A percentile compares a stretch with the other conserved stretches of the same genome.
Evolutionary conservation across 768 basidiomycete species (phyloP).

Genomic region (Agrocybe pediades): DNA sequence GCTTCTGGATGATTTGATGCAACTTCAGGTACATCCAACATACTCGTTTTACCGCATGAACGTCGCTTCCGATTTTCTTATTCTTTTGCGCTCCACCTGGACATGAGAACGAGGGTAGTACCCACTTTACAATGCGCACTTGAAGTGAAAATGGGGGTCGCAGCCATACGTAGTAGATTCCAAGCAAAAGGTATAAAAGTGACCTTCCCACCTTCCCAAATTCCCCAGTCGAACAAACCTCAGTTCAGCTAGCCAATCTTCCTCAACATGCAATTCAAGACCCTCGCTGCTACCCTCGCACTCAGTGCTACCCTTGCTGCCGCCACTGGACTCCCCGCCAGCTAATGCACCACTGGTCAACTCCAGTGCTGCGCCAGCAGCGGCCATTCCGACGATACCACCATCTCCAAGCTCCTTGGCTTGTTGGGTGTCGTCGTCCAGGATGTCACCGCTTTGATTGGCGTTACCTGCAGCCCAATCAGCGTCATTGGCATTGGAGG

Average conservation of each 20-base stretch:
- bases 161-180: too few species aligned
- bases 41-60: too few species aligned
- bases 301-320: constrained; percentile 16
- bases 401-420: constrained; percentile 16
- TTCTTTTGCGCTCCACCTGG: too few species aligned
- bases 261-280: constrained; percentile 17
- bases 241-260: constrained; percentile 1
- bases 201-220: not conserved
- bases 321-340: constrained; percentile 12
- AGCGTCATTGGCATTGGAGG: constrained; percentile 14
- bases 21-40: too few species aligned
- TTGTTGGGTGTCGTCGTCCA: constrained; percentile 20
- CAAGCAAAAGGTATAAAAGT: too few species aligned
- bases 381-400: constrained; percentile 1
- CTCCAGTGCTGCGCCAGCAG: constrained; percentile 26
- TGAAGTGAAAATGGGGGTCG: too few species aligned
- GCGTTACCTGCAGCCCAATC: constrained; percentile 19
- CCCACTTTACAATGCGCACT: too few species aligned
- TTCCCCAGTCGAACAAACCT: constrained; percentile 12
- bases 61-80: too few species aligned
- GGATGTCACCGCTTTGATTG: constrained; percentile 15
- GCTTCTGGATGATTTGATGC: too few species aligned
- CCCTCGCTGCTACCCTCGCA: constrained; percentile 7
- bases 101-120: too few species aligned
- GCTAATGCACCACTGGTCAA: constrained; percentile 23